Conservation (phyloP, 2,329 filamentous ascomycete genomes). For the Monilinia fructigena region DNA sequence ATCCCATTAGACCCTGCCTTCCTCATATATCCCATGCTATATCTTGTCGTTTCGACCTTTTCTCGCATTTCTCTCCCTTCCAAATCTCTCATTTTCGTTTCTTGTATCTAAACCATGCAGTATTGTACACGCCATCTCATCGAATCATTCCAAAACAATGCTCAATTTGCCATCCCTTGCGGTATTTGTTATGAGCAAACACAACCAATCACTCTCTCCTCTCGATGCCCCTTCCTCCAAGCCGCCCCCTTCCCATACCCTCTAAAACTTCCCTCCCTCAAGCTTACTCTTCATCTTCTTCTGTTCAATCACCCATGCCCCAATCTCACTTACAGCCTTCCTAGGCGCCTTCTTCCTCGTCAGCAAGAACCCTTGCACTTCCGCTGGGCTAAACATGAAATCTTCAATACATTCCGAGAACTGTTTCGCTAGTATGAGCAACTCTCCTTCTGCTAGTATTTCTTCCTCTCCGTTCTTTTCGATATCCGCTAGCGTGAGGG, state of each 20-base stretch:
- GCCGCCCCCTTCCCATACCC: too few relatives aligned
- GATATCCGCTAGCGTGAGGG: not conserved
- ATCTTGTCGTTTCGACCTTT: not conserved
- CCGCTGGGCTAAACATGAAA: constrained; percentile 56
- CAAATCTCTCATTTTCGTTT: not conserved
- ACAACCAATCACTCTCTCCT: too few relatives aligned
- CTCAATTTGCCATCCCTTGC: not conserved
- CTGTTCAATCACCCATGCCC: constrained; percentile 53
- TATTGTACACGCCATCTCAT: not conserved
- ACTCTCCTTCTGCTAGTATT: constrained; percentile 36
- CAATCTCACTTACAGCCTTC: constrained; percentile 53
- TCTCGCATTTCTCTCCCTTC: not conserved
- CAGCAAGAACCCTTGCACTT: constrained; percentile 64
- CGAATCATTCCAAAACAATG: not conserved
- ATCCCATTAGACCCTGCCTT: not conserved
- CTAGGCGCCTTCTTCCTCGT: constrained; percentile 60
- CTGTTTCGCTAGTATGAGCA: constrained; percentile 39
- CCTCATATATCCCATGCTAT: not conserved
- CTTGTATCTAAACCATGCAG: not conserved
- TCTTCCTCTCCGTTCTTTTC: constrained; percentile 9
- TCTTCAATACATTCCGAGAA: constrained; percentile 56
- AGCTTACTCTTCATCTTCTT: constrained; percentile 34
- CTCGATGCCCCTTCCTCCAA: too few relatives aligned
- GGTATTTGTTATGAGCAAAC: too few relatives aligned
- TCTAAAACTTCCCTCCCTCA: constrained; percentile 1